Evolutionary conservation across 768 basidiomycete species (phyloP), one percentile per base, ranked within the genome.

Genomic region (Postia placenta): DNA sequence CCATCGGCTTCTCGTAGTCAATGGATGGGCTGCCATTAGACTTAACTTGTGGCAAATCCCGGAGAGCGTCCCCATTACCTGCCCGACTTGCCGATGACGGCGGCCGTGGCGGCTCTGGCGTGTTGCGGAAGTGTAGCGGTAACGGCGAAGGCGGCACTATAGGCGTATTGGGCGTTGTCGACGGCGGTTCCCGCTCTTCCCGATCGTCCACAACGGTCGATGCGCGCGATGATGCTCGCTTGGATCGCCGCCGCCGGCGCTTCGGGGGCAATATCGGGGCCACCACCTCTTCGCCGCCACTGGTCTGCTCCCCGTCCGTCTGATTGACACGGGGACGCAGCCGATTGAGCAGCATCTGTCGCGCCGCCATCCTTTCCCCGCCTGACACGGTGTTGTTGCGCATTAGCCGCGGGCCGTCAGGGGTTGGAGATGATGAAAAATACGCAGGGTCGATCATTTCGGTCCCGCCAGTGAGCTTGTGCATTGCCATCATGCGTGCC

Each of bases 321-420:
- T 84, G 83, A 49, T 81, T 73, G 54, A 74, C 61, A 45, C 76
- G 61, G 43, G 80, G 77, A n/a, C 75, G 76, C 15, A 90, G 68
- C 9, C 80, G 74, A 47, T 73, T 78, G 33, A 88, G 70, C 70
- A 91, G 74, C 45, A 81, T 71, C 56, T 79, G 77, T 37, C 89
- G 76, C 11, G 84, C 87, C 24, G 80, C 85, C 25, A 75, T 74
- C 27, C 89, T 81, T 59, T 90, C 89, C 24, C 85, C 87, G 5
- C 87, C 89, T 1, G 88, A 78, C 12, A 90, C 81, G 15, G 90
- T 92, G 59, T 91, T 90, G 57, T 86, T 90, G 48, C 90, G 76
- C 47, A 51, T 55, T 38, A 69, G 52, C 67, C 60, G 65, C 54
- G 53, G 49, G 9, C 74, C 73, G 28, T 64, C 61, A 6, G 79